Conservation (phyloP, 1,284 basidiomycete genomes). For the Phellinidium pouzarii region DNA sequence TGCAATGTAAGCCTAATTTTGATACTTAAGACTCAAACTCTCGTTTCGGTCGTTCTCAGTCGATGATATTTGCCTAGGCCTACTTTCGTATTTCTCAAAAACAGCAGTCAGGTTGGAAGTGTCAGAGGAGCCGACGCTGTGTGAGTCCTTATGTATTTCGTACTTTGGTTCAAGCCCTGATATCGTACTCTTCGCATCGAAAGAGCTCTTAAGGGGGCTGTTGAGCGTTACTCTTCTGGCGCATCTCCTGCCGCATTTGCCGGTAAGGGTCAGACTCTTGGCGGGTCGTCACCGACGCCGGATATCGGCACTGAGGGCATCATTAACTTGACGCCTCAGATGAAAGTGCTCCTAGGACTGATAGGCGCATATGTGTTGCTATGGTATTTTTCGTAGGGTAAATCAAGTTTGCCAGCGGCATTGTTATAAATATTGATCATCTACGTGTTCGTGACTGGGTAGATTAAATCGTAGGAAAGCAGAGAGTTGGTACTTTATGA, state of each 20-base stretch:
- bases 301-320: conserved; percentile 28
- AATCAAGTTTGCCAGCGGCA: background rate
- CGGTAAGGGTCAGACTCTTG: conserved; percentile 68
- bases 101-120: conserved; percentile 57
- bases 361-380: conserved; percentile 58
- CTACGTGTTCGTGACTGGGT: background rate
- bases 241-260: conserved; percentile 43
- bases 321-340: conserved; percentile 53
- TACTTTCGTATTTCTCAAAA: conserved; percentile 70
- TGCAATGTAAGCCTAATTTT: conserved; percentile 48
- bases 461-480: background rate
- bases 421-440: background rate
- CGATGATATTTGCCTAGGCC: conserved; percentile 52
- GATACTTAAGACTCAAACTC: background rate
- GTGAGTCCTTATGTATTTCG: conserved; percentile 33
- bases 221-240: conserved; percentile 43
- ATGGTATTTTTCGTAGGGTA: conserved; percentile 36
- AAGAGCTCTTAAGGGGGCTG: conserved; percentile 52
- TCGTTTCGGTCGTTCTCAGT: background rate
- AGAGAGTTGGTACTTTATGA: background rate
- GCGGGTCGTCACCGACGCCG: conserved; percentile 35
- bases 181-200: background rate
- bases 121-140: conserved; percentile 59
- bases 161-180: conserved; percentile 7
- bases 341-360: conserved; percentile 55